Evolutionary conservation across 2,329 filamentous ascomycete genomes (phyloP).

Genomic region (Akanthomyces dipterigenus): DNA sequence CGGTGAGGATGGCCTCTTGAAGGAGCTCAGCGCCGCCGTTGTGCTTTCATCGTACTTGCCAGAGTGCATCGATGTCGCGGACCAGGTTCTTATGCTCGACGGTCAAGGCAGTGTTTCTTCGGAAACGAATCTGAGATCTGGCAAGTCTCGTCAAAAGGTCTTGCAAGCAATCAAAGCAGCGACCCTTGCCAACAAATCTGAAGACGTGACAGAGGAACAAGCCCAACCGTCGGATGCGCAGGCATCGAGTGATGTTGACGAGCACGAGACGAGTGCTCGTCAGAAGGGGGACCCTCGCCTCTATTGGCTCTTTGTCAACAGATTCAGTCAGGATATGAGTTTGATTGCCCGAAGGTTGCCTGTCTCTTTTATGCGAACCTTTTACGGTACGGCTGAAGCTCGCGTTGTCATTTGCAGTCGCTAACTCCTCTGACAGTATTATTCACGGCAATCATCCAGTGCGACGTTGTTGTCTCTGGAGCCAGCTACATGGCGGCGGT

Average conservation of each 20-base stretch:
- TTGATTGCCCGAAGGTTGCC: slow-evolving; percentile 18
- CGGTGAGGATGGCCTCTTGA: slow-evolving; percentile 10
- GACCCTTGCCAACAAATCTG: background rate
- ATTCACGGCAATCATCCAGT: background rate
- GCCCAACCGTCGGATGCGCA: background rate
- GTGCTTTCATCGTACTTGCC: background rate
- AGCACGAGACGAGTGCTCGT: background rate
- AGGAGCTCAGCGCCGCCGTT: background rate
- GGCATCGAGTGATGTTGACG: background rate
- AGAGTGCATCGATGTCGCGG: background rate
- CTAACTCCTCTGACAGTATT: background rate
- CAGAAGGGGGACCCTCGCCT: background rate
- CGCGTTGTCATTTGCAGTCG: too few species aligned
- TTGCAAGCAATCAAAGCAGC: background rate
- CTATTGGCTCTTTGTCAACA: background rate
- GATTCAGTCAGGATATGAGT: slow-evolving; percentile 21
- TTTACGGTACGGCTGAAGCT: background rate
- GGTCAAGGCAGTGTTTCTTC: background rate
- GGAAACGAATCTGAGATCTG: too few species aligned
- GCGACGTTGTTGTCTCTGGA: slow-evolving; percentile 17
- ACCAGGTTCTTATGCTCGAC: background rate
- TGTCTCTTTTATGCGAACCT: slow-evolving; percentile 4
- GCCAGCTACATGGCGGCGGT: slow-evolving; percentile 23
- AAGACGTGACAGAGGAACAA: background rate
- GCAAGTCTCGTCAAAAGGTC: background rate